These are phyloP conservation scores for Didymella pomorum DNA, from an alignment of 2,329 filamentous ascomycete genomes.

Conservation along the genomic window DNA sequence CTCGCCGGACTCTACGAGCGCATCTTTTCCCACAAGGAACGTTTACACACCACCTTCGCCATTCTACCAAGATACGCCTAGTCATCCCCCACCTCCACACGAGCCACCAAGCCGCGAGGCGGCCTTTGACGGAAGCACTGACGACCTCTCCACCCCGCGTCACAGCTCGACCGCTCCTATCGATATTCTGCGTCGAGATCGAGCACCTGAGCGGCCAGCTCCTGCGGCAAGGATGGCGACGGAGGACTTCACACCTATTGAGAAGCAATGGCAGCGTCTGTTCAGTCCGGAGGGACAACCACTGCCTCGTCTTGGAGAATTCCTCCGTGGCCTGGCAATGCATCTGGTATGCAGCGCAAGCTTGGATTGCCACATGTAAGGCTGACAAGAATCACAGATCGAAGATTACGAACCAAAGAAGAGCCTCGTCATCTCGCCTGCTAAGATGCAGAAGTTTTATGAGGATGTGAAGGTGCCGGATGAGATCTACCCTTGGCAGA, in stretches of 20 bases:
- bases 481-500: constrained; percentile 74
- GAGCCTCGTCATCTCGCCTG: constrained; percentile 75
- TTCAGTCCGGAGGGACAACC: constrained; percentile 74
- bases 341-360: constrained; percentile 67
- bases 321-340: constrained; percentile 75
- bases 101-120: constrained; percentile 44
- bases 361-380: neutral
- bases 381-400: constrained; percentile 57
- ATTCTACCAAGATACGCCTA: constrained; percentile 41
- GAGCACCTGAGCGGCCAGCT: constrained; percentile 36
- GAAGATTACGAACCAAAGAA: constrained; percentile 72
- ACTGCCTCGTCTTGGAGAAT: constrained; percentile 72
- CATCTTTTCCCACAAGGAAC: constrained; percentile 57
- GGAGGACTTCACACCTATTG: constrained; percentile 55
- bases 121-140: constrained; percentile 40
- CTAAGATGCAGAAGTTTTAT: constrained; percentile 80
- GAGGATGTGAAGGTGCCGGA: constrained; percentile 67
- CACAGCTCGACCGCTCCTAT: constrained; percentile 36
- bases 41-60: constrained; percentile 66
- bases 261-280: constrained; percentile 78
- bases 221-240: constrained; percentile 42
- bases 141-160: constrained; percentile 42
- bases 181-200: constrained; percentile 34
- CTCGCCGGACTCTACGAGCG: constrained; percentile 56
- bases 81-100: constrained; percentile 48